Percentiles rank a stretch among this genome's conserved stretches.
These are phyloP conservation scores for Gyromitra esculenta DNA, from an alignment of 2,329 filamentous ascomycete species.

Conservation along the genomic window DNA sequence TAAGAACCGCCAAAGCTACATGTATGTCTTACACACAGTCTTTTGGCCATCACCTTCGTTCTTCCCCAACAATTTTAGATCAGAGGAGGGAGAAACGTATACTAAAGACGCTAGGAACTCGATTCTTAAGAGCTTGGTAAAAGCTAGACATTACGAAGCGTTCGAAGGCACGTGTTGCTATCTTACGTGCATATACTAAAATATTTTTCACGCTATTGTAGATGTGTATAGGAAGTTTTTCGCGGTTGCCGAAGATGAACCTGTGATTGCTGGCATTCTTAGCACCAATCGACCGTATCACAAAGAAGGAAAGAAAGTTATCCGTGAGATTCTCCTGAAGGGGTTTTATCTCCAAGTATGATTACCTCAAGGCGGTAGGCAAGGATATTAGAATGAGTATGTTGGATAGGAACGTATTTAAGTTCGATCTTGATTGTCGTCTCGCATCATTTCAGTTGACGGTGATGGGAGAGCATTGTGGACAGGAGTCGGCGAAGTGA, in stretches of 20 bases:
- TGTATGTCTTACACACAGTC: not conserved
- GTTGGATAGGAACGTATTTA: constrained; percentile 12
- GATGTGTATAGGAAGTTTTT: constrained; percentile 5
- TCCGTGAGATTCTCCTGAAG: not conserved
- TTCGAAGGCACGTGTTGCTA: constrained; percentile 2
- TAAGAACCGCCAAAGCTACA: not conserved
- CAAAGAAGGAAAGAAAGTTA: not conserved
- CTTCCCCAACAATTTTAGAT: not conserved
- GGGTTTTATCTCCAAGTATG: not conserved
- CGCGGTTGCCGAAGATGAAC: constrained; percentile 4
- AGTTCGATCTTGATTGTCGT: constrained; percentile 17
- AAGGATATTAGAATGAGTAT: constrained; percentile 22
- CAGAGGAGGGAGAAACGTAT: constrained; percentile 5
- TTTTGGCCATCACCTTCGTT: not conserved
- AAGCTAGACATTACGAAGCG: constrained; percentile 6
- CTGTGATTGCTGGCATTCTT: not conserved
- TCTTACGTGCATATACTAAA: not conserved
- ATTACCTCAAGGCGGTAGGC: not conserved
- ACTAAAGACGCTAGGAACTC: constrained; percentile 5
- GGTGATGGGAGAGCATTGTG: constrained; percentile 26
- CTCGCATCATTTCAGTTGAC: constrained; percentile 6
- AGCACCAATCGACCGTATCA: not conserved
- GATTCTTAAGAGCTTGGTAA: constrained; percentile 17
- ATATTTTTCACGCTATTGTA: not conserved
- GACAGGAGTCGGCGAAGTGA: not conserved